phyloP scores from a whole-genome alignment of 2,329 filamentous ascomycete genomes.

The Colletotrichum camelliae region DNA sequence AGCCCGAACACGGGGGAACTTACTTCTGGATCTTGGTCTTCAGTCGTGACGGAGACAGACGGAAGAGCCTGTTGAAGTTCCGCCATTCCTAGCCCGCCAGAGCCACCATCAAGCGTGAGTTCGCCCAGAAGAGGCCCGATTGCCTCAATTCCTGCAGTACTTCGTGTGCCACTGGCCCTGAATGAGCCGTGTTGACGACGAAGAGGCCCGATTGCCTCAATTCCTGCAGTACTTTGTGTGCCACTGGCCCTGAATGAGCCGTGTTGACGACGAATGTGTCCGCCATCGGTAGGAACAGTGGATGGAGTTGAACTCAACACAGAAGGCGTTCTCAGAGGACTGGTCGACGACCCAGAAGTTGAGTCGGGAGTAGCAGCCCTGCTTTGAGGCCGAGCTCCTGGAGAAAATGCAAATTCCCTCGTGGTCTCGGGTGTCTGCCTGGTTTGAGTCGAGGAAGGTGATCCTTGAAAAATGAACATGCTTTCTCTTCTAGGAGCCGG shows the following conservation, averaged over 20 bases:
- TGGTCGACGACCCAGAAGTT: neutral
- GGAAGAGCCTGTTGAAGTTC: neutral
- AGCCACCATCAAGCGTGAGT: neutral
- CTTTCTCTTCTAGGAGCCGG: neutral
- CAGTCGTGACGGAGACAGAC: neutral
- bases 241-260: neutral
- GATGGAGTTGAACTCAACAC: neutral
- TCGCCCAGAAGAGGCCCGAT: neutral
- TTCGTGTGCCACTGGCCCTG: neutral
- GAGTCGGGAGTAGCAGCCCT: neutral
- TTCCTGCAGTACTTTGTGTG: neutral
- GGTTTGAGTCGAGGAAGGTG: neutral
- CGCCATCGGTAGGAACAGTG: neutral
- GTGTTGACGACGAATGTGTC: neutral
- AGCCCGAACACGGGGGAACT: neutral
- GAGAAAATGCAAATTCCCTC: accelerated
- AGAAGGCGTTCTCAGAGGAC: neutral
- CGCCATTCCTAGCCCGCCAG: neutral
- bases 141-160: neutral
- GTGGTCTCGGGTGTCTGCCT: neutral
- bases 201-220: neutral
- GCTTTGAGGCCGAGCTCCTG: neutral
- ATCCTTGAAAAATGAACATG: neutral
- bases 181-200: no score
- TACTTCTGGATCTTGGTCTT: neutral